These are phyloP conservation scores for Leishmania mexicana DNA, from an alignment of 208 protist genomes.

Conservation along the genomic window DNA sequence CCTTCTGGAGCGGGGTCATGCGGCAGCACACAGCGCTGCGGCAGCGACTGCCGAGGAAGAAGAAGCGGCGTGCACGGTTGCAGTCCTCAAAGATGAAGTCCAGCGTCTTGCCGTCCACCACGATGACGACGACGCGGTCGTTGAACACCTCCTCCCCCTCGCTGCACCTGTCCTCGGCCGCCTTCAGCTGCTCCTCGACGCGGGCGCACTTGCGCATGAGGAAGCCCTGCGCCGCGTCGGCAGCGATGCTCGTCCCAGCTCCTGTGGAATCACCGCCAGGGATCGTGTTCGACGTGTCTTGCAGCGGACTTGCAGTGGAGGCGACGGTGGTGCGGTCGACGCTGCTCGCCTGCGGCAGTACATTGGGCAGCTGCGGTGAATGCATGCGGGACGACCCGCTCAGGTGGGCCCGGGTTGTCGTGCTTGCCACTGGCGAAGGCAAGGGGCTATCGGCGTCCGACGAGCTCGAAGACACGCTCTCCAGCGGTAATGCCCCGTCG, in stretches of 20 bases:
- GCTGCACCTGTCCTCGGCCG: constrained; percentile 30
- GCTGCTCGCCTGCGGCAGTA: constrained; percentile 1
- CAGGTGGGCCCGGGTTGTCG: constrained; percentile 14
- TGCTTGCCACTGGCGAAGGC: neutral
- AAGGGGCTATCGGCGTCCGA: neutral
- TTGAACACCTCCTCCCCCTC: constrained; percentile 16
- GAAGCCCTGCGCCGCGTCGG: neutral
- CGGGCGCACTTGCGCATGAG: constrained; percentile 19
- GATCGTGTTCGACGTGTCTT: neutral
- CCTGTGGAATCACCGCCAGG: neutral
- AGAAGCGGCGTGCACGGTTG: constrained; percentile 55
- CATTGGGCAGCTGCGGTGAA: constrained; percentile 13
- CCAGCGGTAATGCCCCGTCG: neutral
- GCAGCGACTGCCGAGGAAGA: constrained; percentile 58
- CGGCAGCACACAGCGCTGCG: constrained; percentile 84
- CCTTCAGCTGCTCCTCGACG: constrained; percentile 38
- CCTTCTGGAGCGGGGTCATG: constrained; percentile 86
- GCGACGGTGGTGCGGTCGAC: neutral
- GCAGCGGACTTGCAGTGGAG: neutral
- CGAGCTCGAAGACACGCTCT: neutral
- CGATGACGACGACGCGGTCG: constrained; percentile 49
- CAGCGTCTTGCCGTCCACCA: constrained; percentile 79
- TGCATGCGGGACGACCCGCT: constrained; percentile 6
- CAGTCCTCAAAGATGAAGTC: constrained; percentile 68
- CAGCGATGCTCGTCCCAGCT: neutral